A percentile compares a stretch with the other conserved stretches of the same genome.
Evolutionary conservation across 257 asterid species (phyloP).

Genomic region (Knoxia roxburghii): DNA sequence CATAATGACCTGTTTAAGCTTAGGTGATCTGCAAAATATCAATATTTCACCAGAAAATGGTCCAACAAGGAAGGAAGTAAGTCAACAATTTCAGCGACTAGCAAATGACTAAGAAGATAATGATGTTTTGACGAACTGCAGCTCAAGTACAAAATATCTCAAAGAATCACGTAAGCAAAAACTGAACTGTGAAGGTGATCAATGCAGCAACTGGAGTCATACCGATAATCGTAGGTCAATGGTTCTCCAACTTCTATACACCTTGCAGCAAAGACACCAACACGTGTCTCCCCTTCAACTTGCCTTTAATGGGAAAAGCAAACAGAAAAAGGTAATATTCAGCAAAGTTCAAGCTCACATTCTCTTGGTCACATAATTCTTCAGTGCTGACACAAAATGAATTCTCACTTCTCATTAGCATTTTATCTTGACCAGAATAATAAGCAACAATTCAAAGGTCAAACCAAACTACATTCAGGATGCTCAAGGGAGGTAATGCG

Average conservation of each 20-base stretch:
- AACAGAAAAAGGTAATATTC: not conserved
- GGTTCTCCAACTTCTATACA: slow-evolving; percentile 75
- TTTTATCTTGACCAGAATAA: not conserved
- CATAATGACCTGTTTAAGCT: not conserved
- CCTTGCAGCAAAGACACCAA: slow-evolving; percentile 85
- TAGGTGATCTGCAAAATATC: not conserved
- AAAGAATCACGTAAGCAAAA: not conserved
- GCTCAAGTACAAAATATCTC: not conserved
- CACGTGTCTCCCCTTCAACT: slow-evolving; percentile 82
- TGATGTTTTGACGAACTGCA: not conserved
- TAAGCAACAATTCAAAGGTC: not conserved
- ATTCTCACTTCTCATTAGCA: not conserved
- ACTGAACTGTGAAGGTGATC: not conserved
- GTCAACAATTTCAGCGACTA: not conserved
- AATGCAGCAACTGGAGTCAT: slow-evolving; percentile 20
- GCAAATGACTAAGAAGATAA: not conserved
- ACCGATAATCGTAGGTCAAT: slow-evolving; percentile 89
- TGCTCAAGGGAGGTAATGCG: not conserved
- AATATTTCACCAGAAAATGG: not conserved
- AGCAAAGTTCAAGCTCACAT: not conserved
- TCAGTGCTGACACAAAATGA: not conserved
- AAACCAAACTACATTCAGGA: not conserved
- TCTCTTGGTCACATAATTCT: not conserved
- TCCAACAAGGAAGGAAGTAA: not conserved
- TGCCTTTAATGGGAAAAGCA: slow-evolving; percentile 48